Evolutionary conservation across 345 rosid genomes (phyloP).

Genomic region (Populus ilicifolia): DNA sequence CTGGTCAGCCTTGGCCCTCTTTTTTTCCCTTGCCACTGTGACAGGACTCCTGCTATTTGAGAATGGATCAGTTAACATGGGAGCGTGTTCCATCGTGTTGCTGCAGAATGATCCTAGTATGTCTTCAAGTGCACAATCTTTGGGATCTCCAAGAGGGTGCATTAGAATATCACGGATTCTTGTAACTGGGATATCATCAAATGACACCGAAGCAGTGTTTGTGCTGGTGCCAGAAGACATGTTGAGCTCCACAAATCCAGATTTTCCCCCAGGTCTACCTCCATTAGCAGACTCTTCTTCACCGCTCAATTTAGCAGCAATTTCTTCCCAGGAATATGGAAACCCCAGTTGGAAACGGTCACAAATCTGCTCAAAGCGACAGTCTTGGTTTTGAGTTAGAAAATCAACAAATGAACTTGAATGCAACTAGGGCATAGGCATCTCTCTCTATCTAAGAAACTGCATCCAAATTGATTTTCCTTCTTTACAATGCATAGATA

Average conservation of each 20-base stretch:
- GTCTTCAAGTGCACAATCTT: constrained; percentile 12
- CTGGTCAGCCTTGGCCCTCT: constrained; percentile 3
- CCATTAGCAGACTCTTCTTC: constrained; percentile 20
- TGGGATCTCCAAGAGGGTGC: constrained; percentile 16
- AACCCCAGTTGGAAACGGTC: constrained; percentile 43
- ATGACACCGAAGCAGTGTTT: constrained; percentile 16
- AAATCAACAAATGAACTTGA: not conserved
- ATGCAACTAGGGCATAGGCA: not conserved
- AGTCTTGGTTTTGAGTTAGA: not conserved
- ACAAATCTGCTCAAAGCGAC: constrained; percentile 36
- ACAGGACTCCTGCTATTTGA: not conserved
- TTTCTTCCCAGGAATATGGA: constrained; percentile 46
- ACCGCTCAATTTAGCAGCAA: constrained; percentile 6
- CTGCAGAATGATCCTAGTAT: constrained; percentile 12
- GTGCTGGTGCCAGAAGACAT: constrained; percentile 1
- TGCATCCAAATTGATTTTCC: not conserved
- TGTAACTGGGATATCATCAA: constrained; percentile 31
- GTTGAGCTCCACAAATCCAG: not conserved
- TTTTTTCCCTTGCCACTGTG: not conserved
- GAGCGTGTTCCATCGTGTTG: not conserved
- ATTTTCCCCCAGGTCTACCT: not conserved
- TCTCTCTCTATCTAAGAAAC: not conserved
- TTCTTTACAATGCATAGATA: not conserved
- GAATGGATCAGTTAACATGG: not conserved
- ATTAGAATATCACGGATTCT: constrained; percentile 32